Percentiles rank a stretch among this genome's conserved stretches.
phyloP scores from a whole-genome alignment of 306 rosid species.

The Leucaena leucocephala region DNA sequence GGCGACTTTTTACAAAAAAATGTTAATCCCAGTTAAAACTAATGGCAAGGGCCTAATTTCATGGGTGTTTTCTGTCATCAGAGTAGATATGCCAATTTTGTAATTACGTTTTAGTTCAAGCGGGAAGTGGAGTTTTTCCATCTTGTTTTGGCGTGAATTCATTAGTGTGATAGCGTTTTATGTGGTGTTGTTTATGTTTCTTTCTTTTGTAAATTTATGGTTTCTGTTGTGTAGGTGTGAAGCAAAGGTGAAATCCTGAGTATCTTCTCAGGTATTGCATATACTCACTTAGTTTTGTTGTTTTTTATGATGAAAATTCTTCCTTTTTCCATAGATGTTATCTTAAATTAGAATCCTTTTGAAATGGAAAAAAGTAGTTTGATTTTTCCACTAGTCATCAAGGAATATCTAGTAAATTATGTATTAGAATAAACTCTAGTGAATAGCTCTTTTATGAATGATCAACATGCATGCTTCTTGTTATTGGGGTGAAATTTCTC shows the following conservation, averaged over 20 bases:
- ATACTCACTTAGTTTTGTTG: not conserved
- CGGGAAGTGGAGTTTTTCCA: not conserved
- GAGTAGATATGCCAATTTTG: not conserved
- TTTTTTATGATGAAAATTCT: not conserved
- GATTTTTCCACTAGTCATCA: not conserved
- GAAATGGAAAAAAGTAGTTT: not conserved
- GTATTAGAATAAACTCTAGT: not conserved
- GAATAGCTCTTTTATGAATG: not conserved
- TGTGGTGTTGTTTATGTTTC: not conserved
- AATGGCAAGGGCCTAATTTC: not conserved
- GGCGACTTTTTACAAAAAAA: not conserved
- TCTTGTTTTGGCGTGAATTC: conserved; percentile 1
- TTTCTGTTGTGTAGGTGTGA: conserved; percentile 60
- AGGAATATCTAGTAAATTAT: not conserved
- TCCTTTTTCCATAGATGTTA: not conserved
- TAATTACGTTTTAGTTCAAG: not conserved
- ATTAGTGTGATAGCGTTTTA: not conserved
- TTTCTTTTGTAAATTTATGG: conserved; percentile 14
- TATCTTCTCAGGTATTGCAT: conserved; percentile 80
- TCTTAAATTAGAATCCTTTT: not conserved
- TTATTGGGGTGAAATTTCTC: not conserved
- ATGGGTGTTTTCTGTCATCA: not conserved
- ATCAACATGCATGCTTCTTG: not conserved
- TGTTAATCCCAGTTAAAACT: not conserved
- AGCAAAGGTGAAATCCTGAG: conserved; percentile 87